These are phyloP conservation scores for Pelargonium citronellum DNA, from an alignment of 441 rosid species.

Conservation along the genomic window DNA sequence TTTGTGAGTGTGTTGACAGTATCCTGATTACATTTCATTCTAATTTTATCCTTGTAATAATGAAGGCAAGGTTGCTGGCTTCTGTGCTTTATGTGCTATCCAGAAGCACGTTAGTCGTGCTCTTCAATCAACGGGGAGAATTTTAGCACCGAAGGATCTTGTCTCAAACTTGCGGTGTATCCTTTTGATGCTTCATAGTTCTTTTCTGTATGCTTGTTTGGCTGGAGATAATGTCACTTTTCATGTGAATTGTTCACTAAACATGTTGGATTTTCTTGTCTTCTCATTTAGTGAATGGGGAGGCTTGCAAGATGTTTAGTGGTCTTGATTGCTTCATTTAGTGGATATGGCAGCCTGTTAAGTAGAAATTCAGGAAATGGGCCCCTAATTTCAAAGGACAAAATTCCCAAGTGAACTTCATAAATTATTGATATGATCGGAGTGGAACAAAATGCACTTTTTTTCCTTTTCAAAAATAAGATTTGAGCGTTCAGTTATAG, in stretches of 20 bases:
- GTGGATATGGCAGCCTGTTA: too few relatives aligned
- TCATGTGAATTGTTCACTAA: neutral
- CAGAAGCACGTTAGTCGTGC: conserved; percentile 89
- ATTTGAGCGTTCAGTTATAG: neutral
- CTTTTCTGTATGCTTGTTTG: conserved; percentile 8
- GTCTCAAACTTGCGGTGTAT: conserved; percentile 88
- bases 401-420: too few relatives aligned
- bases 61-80: conserved; percentile 87
- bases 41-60: conserved; percentile 20
- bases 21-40: conserved; percentile 9
- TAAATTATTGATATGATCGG: too few relatives aligned
- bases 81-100: conserved; percentile 94
- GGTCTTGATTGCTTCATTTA: too few relatives aligned
- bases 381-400: too few relatives aligned
- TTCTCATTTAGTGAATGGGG: neutral
- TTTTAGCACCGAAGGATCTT: conserved; percentile 72
- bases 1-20: neutral
- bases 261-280: neutral
- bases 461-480: too few relatives aligned
- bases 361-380: too few relatives aligned
- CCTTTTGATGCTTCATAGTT: conserved; percentile 29
- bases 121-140: conserved; percentile 64
- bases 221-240: neutral
- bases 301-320: too few relatives aligned
- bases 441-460: neutral